phyloP scores from a whole-genome alignment of 306 rosid species.

The Hylodesmum podocarpum region DNA sequence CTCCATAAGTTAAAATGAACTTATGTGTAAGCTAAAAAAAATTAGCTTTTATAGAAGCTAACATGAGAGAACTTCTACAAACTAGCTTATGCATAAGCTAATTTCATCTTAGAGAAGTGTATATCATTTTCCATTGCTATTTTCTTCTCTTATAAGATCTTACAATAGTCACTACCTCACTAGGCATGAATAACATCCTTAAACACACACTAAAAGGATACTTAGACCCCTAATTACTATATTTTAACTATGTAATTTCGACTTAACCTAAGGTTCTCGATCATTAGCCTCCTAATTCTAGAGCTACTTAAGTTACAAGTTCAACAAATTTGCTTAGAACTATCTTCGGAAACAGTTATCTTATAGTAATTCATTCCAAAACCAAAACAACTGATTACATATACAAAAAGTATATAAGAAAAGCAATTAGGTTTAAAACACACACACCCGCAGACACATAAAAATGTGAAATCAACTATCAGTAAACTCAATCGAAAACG shows the following conservation, averaged over 20 bases:
- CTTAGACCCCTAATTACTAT: background rate
- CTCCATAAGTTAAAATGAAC: background rate
- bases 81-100: background rate
- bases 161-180: background rate
- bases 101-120: background rate
- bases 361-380: background rate
- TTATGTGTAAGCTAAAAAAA: background rate
- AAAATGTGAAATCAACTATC: background rate
- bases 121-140: background rate
- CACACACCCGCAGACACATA: background rate
- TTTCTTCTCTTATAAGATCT: background rate
- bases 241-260: background rate
- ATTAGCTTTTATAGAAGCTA: background rate
- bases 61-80: background rate
- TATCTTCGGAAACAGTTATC: background rate
- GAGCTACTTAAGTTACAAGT: background rate
- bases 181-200: background rate
- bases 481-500: background rate
- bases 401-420: conserved; percentile 10
- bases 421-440: background rate
- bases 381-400: background rate
- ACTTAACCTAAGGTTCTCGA: background rate
- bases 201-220: conserved; percentile 3
- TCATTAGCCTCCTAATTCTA: conserved; percentile 13
- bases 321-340: background rate